Base-by-base conservation (phyloP, 768 basidiomycete species). In the Trametes cinnabarina region DNA sequence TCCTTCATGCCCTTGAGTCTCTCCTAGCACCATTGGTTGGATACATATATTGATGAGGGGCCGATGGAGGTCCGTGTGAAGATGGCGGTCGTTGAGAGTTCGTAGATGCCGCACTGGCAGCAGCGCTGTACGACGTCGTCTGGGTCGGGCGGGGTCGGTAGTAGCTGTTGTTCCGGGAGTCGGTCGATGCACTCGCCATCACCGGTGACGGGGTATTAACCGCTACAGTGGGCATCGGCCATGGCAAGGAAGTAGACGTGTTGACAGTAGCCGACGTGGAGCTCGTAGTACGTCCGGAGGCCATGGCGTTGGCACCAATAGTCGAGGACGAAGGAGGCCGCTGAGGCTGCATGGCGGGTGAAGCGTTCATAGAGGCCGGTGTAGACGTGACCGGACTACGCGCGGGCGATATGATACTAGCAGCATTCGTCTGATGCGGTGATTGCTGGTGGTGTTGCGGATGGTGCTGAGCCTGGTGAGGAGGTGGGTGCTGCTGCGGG, bases 201-300 rank as follows among this genome's bases (percentile, higher is more conserved):
- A 86, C 80, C 2, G 85, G 80, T 5, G 86, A 82, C 0, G 81
- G 67, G 2, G 83, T 82, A 43, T 78, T 77, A 10, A 78, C 83
- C 1, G 87, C 86, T 28, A 88, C 80, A 1, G 84, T 87, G 1
- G 87, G 87, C 85, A 88, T 87, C 6, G 87, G 85, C 80, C 84
- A 90, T 4, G 86, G 85, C 47, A 84, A 65, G 1, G 69, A 59
- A 15, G 63, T 26, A 30, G 66, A n/a, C 0, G 60, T n/a, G 37
- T n/a, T 39, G 37, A 8, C 17, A 44, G 63, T 17, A 6, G 57
- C 48, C 47, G 75, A 43, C 11, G 43, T 42, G 71, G 47, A 34
- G 71, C 56, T 23, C 11, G 61, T 42, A 35, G 67, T 26, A 63
- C 56, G 56, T 14, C 51, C 46, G 7, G 63, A 57, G 3, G 61